These are phyloP conservation scores for Suhomyces ambrosiae DNA, from an alignment of 1,139 yeast species.

Conservation along the genomic window DNA sequence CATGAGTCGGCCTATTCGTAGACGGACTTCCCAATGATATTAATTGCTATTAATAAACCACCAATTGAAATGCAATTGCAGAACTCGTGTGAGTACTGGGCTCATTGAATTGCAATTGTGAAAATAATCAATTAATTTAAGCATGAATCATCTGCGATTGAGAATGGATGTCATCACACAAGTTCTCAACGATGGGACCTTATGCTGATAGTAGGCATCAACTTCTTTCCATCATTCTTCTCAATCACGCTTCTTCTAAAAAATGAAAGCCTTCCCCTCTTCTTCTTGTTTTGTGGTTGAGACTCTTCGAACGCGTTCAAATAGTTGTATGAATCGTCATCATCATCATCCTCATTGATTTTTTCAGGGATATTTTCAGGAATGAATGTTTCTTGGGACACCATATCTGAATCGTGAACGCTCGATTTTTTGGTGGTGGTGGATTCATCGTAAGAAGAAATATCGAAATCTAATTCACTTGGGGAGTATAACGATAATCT, in stretches of 20 bases:
- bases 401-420: constrained; percentile 4
- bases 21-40: no score
- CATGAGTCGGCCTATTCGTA: no score
- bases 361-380: constrained; percentile 1
- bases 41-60: no score
- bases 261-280: constrained; percentile 11
- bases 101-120: no score
- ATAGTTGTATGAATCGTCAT: constrained; percentile 19
- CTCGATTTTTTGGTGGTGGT: background rate
- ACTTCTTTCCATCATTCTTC: background rate
- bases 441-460: constrained; percentile 3
- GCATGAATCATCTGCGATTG: no score
- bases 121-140: no score
- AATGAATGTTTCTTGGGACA: constrained; percentile 11
- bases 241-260: constrained; percentile 9
- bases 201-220: background rate
- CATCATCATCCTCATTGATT: constrained; percentile 15
- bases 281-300: constrained; percentile 7
- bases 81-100: no score
- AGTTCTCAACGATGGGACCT: constrained; percentile 1
- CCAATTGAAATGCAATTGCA: no score
- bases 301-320: constrained; percentile 19
- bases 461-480: constrained; percentile 8
- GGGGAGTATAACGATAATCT: constrained; percentile 14
- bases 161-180: no score